These are phyloP conservation scores for Penicillium concentricum DNA, from an alignment of 2,329 filamentous ascomycete genomes.

Conservation along the genomic window DNA sequence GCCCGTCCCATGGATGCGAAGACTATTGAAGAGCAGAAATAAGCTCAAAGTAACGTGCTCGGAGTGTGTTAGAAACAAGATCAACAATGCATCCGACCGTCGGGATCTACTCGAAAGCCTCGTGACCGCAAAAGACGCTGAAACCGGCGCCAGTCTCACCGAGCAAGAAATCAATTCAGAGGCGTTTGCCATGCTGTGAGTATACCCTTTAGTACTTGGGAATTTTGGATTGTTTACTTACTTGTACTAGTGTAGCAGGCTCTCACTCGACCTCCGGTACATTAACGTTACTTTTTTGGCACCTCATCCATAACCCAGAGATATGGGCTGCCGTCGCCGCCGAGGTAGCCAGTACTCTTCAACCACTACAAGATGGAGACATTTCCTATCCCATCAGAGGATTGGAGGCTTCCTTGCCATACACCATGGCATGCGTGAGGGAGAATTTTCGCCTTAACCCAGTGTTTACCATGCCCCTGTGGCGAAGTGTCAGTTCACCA, in stretches of 20 bases:
- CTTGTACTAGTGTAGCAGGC: constrained; percentile 1
- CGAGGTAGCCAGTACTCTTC: not conserved
- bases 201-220: not conserved
- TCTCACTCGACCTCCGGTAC: constrained; percentile 9
- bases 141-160: not conserved
- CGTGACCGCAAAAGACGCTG: not conserved
- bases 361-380: not conserved
- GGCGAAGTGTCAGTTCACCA: constrained; percentile 6
- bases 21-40: constrained; percentile 2
- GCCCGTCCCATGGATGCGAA: constrained; percentile 6
- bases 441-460: constrained; percentile 14
- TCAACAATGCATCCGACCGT: not conserved
- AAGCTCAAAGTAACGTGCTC: constrained; percentile 3
- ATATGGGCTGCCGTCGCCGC: not conserved
- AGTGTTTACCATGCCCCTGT: constrained; percentile 11
- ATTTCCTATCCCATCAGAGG: constrained; percentile 5
- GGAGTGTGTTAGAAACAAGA: constrained; percentile 6
- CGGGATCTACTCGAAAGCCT: not conserved
- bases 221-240: not conserved
- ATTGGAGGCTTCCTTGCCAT: constrained; percentile 5
- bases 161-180: constrained; percentile 11
- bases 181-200: constrained; percentile 9
- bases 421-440: constrained; percentile 12
- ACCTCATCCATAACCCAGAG: constrained; percentile 7
- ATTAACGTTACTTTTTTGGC: constrained; percentile 8